phyloP scores from a whole-genome alignment of 1,139 yeast species.

The Kodamaea plutei region DNA sequence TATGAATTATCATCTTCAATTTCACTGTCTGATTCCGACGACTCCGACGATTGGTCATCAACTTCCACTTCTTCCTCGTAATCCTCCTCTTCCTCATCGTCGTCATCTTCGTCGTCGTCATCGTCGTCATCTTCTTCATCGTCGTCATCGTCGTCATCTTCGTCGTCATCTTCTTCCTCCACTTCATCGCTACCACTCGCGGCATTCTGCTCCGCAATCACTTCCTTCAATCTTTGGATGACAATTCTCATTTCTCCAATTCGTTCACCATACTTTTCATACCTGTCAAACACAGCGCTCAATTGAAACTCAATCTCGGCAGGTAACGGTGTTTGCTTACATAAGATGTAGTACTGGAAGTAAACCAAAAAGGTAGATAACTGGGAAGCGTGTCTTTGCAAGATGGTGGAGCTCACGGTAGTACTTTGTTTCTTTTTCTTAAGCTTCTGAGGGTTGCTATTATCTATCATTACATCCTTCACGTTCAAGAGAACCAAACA shows the following conservation, averaged over 20 bases:
- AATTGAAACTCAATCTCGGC: conserved; percentile 57
- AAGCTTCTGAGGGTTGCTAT: conserved; percentile 2
- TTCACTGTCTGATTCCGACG: conserved; percentile 9
- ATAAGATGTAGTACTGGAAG: conserved; percentile 70
- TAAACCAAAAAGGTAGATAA: conserved; percentile 51
- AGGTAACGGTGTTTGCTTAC: conserved; percentile 64
- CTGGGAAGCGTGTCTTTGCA: conserved; percentile 20
- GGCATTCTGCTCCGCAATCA: background rate
- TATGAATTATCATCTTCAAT: conserved; percentile 15
- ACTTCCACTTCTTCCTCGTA: conserved; percentile 8
- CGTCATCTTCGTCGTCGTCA: conserved; percentile 3
- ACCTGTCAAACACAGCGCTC: conserved; percentile 37
- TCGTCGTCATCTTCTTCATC: conserved; percentile 6
- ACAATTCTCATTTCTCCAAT: conserved; percentile 42
- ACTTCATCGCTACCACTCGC: conserved; percentile 8
- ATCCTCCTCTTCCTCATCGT: conserved; percentile 4
- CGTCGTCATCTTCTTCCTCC: conserved; percentile 9
- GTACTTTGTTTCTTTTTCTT: conserved; percentile 42
- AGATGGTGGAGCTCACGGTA: conserved; percentile 75
- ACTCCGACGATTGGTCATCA: conserved; percentile 5
- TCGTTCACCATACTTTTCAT: conserved; percentile 21
- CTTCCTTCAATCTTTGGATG: conserved; percentile 29
- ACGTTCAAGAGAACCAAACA: conserved; percentile 25
- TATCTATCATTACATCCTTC: conserved; percentile 5
- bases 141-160: conserved; percentile 8